Conservation (phyloP, 768 basidiomycete species). For the Calvatia gigantea region DNA sequence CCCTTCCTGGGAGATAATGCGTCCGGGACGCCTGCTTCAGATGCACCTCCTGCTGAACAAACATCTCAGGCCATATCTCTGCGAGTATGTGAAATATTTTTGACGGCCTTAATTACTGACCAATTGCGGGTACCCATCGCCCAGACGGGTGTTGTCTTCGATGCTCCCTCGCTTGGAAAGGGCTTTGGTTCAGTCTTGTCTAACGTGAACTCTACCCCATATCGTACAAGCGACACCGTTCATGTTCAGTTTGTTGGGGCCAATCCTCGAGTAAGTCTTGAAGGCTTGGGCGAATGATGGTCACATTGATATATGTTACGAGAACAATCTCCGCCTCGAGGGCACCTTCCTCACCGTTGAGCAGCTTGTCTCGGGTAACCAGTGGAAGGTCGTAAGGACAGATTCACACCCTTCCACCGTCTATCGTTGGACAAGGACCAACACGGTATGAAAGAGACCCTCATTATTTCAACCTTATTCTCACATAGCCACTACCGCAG, state of each 20-base stretch:
- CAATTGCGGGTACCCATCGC: no score
- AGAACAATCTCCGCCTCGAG: slow-evolving; percentile 79
- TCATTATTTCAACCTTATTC: background rate
- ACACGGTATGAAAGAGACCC: slow-evolving; percentile 35
- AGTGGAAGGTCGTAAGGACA: slow-evolving; percentile 58
- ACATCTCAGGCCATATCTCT: slow-evolving; percentile 65
- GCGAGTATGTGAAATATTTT: slow-evolving; percentile 36
- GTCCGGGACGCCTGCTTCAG: slow-evolving; percentile 50
- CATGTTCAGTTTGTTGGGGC: slow-evolving; percentile 67
- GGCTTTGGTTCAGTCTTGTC: slow-evolving; percentile 59
- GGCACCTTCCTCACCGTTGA: slow-evolving; percentile 72
- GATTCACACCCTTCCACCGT: slow-evolving; percentile 80
- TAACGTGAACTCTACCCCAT: slow-evolving; percentile 50
- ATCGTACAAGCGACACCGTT: slow-evolving; percentile 57
- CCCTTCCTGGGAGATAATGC: slow-evolving; percentile 54
- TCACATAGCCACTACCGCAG: slow-evolving; percentile 24
- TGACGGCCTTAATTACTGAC: background rate
- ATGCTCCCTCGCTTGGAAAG: slow-evolving; percentile 51
- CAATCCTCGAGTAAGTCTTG: slow-evolving; percentile 61
- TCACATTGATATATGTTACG: slow-evolving; percentile 4
- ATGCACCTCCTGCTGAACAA: slow-evolving; percentile 62
- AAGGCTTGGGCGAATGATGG: background rate
- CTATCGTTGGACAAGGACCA: slow-evolving; percentile 62
- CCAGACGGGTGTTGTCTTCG: slow-evolving; percentile 61
- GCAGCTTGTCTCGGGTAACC: slow-evolving; percentile 33